phyloP scores from a whole-genome alignment of 306 rosid species.

The Hippophae tibetana region DNA sequence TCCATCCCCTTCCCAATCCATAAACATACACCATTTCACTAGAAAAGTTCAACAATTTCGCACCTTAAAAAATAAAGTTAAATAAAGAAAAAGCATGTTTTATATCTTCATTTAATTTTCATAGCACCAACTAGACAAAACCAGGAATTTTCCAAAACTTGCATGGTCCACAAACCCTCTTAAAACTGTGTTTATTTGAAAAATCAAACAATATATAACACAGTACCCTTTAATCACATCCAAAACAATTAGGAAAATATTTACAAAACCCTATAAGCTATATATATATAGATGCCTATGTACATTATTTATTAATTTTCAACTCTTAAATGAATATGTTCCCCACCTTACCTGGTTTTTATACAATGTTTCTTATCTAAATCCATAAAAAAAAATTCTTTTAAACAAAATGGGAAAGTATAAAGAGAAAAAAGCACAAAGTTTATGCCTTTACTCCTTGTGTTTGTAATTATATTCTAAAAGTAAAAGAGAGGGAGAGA shows the following conservation, averaged over 20 bases:
- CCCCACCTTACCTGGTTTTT: constrained; percentile 88
- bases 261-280: constrained; percentile 34
- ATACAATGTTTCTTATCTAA: constrained; percentile 4
- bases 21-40: constrained; percentile 23
- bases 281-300: constrained; percentile 12
- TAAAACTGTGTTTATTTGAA: constrained; percentile 47
- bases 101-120: constrained; percentile 16
- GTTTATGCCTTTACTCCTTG: constrained; percentile 43
- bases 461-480: constrained; percentile 77
- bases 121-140: constrained; percentile 56
- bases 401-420: constrained; percentile 17
- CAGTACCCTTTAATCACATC: constrained; percentile 27
- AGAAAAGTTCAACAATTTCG: constrained; percentile 1
- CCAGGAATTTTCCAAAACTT: constrained; percentile 29
- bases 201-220: constrained; percentile 9
- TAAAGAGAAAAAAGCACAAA: constrained; percentile 32
- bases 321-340: constrained; percentile 71
- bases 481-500: constrained; percentile 32
- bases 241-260: constrained; percentile 37
- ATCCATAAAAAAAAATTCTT: constrained; percentile 13
- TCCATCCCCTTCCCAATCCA: constrained; percentile 23
- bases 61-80: constrained; percentile 6
- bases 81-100: constrained; percentile 3
- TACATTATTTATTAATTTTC: constrained; percentile 42
- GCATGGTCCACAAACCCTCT: constrained; percentile 50